Base-by-base conservation (phyloP, 108 stramenopile genomes). In the Discostella pseudostelligera region DNA sequence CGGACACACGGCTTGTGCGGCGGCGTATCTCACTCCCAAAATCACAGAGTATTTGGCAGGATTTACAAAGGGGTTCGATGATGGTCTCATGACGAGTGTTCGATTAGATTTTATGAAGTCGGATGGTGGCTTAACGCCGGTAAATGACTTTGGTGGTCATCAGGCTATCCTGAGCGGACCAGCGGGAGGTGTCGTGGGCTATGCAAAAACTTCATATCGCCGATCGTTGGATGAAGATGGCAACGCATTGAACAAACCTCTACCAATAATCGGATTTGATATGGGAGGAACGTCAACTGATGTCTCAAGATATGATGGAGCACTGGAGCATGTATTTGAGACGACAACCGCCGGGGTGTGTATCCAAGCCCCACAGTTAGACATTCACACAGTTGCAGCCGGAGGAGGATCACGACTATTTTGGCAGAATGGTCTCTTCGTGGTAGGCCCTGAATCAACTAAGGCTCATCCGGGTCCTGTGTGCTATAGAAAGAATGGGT, bases 231-330 rank as follows among this genome's bases (percentile, higher is more conserved):
- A 44, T 39, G 60, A 44, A 5, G 74, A 62, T n/a, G 76, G 53
- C 42, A 74, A 51, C 22, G 66, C 75, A 11, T 25, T 24, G 50
- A 69, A 60, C 0, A 65, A 74, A 26, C 65, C 73, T 8, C 64
- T 79, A 43, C 89, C 97, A n/a, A 90, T 96, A 39, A 98, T 99
- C 62, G 99, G 99, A 42, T 98, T 98, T 70, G 99, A 99, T 73
- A 97, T 97, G 98, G 99, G 99, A 45, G 99, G 99, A 2, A 99
- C 99, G 0, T 86, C 83, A 37, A 99, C 97, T 2, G 97, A 98
- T 74, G 97, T 97, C 9, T 86, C 88, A 0, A 81, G 94, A 35
- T 95, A 90, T 56, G 96, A 84, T 39, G 97, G 97, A 1, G 53
- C 59, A 39, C 88, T 81, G 56, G 97, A 98, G 60, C 96, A 89